Evolutionary conservation across 768 basidiomycete genomes (phyloP), one percentile per base, ranked within the genome.

Genomic region (Lepiota venenata): DNA sequence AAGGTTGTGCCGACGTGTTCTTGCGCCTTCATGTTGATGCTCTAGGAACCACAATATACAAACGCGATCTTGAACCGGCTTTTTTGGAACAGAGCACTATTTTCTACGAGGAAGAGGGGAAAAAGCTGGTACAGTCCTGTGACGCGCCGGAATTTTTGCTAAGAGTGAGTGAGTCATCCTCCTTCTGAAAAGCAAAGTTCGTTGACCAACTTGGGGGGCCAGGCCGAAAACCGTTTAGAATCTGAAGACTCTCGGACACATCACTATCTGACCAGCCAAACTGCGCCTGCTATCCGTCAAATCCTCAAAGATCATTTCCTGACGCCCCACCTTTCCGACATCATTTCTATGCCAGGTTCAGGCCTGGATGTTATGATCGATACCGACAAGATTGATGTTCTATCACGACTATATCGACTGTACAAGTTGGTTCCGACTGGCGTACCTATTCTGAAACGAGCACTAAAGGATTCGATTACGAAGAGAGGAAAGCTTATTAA

Each of bases 351-450:
- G 81, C 79, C 83, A 1, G 83, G 85, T 59, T 93, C 94, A 4
- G 97, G 97, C 8, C 70, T 98, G 44, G 85, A 94, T 59, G 73
- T 73, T 15, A 94, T 98, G 91, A 77, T 98, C 41, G 91, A 98
- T 64, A 71, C 79, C 25, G 83, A 91, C 64, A 89, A 86, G 65
- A 69, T 81, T 14, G 80, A 84, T 11, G 93, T 94, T 60, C 76
- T 98, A 16, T 76, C 79, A 9, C 83, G 93, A 4, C 66, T 99
- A 40, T 97, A 89, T 71, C 77, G 80, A 2, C 76, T 99, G 14
- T 95, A 84, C 66, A 70, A 66, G 2, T 79, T 76, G 65, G 86
- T 94, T 11, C 76, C 84, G 1, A 68, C 71, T 2, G 97, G 96
- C 3, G 71, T 88, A 37, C 70, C 79, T 2, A 77, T 71, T 22